phyloP scores from a whole-genome alignment of 495 filamentous ascomycete genomes.

The Thozetella sp. region DNA sequence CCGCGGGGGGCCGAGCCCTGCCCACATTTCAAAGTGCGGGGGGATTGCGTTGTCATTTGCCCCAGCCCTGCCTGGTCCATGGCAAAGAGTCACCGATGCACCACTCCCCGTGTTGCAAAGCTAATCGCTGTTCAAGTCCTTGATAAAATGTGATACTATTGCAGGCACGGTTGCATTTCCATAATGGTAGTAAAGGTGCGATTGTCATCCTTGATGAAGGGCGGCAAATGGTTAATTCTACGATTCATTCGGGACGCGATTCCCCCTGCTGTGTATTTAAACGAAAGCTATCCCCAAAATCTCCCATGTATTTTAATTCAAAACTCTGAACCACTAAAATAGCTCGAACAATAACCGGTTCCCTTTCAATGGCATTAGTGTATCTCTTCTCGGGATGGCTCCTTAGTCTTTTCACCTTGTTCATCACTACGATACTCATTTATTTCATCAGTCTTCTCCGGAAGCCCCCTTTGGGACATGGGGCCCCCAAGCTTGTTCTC shows the following conservation, averaged over 20 bases:
- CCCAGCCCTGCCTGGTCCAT: not conserved
- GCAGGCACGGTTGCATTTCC: not conserved
- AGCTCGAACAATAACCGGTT: not conserved
- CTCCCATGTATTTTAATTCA: not conserved
- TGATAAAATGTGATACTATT: not conserved
- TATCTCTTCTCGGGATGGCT: not conserved
- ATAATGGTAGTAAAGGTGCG: not conserved
- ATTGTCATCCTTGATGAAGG: no score
- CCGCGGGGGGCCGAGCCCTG: not conserved
- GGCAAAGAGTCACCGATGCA: not conserved
- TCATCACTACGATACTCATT: not conserved
- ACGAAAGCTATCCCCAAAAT: not conserved
- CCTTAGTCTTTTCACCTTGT: not conserved
- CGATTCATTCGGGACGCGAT: no score
- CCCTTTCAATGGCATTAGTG: not conserved
- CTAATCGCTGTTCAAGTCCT: not conserved
- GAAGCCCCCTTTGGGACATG: not conserved
- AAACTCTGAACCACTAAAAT: not conserved
- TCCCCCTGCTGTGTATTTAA: no score
- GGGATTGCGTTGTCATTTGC: not conserved
- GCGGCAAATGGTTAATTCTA: no score
- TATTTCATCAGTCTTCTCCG: not conserved
- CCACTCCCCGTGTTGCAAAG: not conserved
- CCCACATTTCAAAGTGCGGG: not conserved
- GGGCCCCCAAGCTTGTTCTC: not conserved